phyloP scores from a whole-genome alignment of 495 filamentous ascomycete genomes.

The Penicillium manginii region DNA sequence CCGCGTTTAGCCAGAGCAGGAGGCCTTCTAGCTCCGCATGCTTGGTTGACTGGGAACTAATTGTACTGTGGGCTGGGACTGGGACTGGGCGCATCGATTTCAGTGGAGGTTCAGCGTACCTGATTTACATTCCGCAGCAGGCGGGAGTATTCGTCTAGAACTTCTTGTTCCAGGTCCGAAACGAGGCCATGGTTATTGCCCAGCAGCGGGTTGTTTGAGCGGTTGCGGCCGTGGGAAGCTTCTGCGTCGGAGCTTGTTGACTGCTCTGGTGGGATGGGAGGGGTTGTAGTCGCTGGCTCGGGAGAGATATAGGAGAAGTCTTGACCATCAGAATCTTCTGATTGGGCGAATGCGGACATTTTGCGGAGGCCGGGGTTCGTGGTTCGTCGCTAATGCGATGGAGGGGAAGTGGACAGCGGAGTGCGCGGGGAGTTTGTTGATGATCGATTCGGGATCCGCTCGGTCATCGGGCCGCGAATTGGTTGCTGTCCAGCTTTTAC shows the following conservation, averaged over 20 bases:
- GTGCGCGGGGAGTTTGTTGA: conserved; percentile 2
- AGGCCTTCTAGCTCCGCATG: too few relatives aligned
- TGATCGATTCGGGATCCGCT: background rate
- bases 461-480: background rate
- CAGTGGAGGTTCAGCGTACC: conserved; percentile 47
- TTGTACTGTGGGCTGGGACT: background rate
- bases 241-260: conserved; percentile 23
- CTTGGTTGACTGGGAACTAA: too few relatives aligned
- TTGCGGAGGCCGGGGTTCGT: background rate
- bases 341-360: conserved; percentile 32
- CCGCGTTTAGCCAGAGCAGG: background rate
- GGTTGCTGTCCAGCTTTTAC: too few relatives aligned
- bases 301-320: conserved; percentile 27
- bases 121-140: conserved; percentile 90
- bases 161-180: conserved; percentile 86
- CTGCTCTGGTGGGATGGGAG: conserved; percentile 24
- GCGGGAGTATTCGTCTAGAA: conserved; percentile 89
- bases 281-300: conserved; percentile 28
- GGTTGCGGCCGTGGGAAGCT: conserved; percentile 17
- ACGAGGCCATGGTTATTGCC: conserved; percentile 42
- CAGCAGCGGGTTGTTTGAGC: conserved; percentile 45
- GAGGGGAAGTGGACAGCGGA: background rate
- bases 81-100: background rate
- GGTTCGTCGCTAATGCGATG: background rate
- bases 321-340: conserved; percentile 23